A percentile compares a stretch with the other conserved stretches of the same genome.
Evolutionary conservation across 129 eudicot genomes (phyloP).

Genomic region (Cynara cardunculus): DNA sequence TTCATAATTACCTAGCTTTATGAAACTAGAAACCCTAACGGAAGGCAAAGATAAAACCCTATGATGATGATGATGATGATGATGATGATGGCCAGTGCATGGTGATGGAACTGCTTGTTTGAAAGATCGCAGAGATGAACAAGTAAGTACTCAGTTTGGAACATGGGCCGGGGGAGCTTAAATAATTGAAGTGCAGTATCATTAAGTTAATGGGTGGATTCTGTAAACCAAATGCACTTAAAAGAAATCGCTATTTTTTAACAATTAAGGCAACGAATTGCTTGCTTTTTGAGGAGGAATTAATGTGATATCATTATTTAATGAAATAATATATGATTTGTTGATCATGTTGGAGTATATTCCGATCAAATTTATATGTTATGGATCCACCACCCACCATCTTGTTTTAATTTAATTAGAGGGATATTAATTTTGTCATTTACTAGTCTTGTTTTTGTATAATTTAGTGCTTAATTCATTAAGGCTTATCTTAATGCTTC

Average conservation of each 20-base stretch:
- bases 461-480: constrained; percentile 11
- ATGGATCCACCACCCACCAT: constrained; percentile 9
- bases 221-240: constrained; percentile 22
- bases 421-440: constrained; percentile 18
- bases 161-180: not conserved
- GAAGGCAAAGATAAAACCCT: not conserved
- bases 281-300: constrained; percentile 9
- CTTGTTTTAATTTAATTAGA: not conserved
- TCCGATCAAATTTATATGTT: constrained; percentile 12
- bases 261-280: constrained; percentile 6
- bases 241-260: constrained; percentile 3
- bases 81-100: not conserved
- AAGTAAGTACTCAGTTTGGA: not conserved
- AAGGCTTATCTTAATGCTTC: constrained; percentile 5
- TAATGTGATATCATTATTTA: constrained; percentile 8
- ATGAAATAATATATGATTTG: constrained; percentile 15
- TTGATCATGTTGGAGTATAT: constrained; percentile 26
- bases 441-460: not conserved
- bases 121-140: not conserved
- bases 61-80: not conserved
- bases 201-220: constrained; percentile 8
- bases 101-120: not conserved
- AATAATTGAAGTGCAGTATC: constrained; percentile 4
- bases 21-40: constrained; percentile 26
- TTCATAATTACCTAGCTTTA: not conserved